Conservation (phyloP, 73 alveolate species). For the Stentor roeselii region DNA sequence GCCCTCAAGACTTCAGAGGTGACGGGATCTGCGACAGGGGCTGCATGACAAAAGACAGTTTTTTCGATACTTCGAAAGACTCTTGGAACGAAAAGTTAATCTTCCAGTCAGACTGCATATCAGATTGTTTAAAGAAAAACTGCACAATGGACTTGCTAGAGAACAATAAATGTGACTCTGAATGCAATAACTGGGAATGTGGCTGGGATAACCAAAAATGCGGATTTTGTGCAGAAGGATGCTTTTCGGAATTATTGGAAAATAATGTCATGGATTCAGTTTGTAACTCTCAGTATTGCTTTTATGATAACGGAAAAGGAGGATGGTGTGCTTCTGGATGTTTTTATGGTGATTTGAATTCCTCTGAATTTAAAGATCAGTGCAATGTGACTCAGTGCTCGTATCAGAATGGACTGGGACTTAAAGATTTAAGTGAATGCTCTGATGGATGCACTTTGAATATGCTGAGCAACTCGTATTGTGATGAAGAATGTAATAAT, state of each 20-base stretch:
- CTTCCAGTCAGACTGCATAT: background rate
- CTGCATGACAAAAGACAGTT: background rate
- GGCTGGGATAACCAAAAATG: background rate
- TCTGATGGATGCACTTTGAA: background rate
- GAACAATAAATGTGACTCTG: background rate
- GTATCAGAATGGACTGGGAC: background rate
- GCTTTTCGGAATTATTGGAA: background rate
- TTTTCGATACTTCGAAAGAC: background rate
- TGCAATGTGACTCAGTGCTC: background rate
- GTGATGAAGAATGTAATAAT: conserved; percentile 12
- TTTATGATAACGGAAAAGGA: background rate
- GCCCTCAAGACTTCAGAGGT: background rate
- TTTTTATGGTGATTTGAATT: background rate
- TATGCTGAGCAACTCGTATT: background rate
- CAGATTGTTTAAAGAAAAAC: background rate
- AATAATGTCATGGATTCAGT: background rate
- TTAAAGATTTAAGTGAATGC: background rate
- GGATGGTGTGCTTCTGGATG: background rate
- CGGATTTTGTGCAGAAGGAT: conserved; percentile 1
- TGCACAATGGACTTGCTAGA: background rate
- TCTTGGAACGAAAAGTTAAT: background rate
- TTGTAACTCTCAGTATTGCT: background rate
- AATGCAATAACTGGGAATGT: background rate
- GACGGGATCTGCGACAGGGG: background rate
- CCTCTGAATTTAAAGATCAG: background rate